Base-by-base conservation (phyloP, 495 filamentous ascomycete species). In the Echria macrotheca region DNA sequence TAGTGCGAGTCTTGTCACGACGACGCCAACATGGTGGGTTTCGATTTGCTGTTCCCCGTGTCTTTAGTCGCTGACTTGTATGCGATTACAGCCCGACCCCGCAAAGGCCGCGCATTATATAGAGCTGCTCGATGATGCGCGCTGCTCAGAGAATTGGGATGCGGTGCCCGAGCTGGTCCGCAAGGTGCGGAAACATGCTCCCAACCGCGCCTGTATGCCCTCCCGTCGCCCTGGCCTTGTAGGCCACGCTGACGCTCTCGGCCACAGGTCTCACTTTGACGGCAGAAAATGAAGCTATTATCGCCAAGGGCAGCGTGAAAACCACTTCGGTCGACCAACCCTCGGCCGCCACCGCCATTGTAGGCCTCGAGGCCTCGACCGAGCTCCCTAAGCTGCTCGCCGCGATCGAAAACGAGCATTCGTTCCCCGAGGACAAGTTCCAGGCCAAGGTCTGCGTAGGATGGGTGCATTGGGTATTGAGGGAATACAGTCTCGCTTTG, bases 171-270 rank as follows among this genome's bases (percentile, higher is more conserved):
- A 96, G 69, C 73, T 95, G 51, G 81, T 87, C 56, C 80, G 89
- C 56, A 97, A 98, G 69, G 79, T 96, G 51, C 85, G 81, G 57
- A 96, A 97, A 60, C 91, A 97, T 78, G 88, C 89, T 51, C 85
- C 89, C 37, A 82, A 91, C 25, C 82, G 85, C 59, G 78, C 77
- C 63, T 96, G 93, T 96, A 83, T 50, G 77, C 62, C 57, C 52
- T 52, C 22, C 28, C 45, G 29, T 47, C 44, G 33, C 21, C 28
- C 39, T 38, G 14, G 22, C 9, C 17, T 32, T 14, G 14, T 21
- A 46, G 3, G 29, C 29, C 15, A 33, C 33, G 52, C 55, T 39
- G 53, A 37, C 17, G 29, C 48, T 12, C 31, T 14, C 29, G 38
- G 8, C 15, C 3, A 52, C 47, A 95, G 89, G 88, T 63, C 76